Percentiles rank a stretch among this genome's conserved stretches.
Conservation (phyloP, 2,329 filamentous ascomycete genomes). For the Fusarium floridanum region DNA sequence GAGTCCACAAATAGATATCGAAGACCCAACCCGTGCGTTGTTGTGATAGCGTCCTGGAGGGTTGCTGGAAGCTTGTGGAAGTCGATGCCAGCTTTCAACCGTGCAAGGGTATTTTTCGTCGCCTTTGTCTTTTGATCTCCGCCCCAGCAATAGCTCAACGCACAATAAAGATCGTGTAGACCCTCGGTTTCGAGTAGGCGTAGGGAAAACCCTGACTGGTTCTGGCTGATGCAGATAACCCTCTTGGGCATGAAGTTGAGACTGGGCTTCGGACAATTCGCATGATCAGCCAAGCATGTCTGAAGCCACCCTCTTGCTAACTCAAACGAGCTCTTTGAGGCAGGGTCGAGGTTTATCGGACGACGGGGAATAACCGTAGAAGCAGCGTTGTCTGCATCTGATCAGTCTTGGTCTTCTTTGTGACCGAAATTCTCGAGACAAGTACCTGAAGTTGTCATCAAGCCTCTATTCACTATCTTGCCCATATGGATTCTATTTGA, state of each 20-base stretch:
- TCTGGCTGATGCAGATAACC: neutral
- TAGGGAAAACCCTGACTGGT: neutral
- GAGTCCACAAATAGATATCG: neutral
- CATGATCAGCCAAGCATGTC: neutral
- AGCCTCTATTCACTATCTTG: no score
- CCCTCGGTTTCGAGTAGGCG: neutral
- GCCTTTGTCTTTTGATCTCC: neutral
- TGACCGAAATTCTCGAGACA: neutral
- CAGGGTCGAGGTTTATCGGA: neutral
- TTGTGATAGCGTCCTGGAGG: neutral
- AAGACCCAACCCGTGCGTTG: neutral
- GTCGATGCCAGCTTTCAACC: neutral
- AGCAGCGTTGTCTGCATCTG: neutral
- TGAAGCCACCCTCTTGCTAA: neutral
- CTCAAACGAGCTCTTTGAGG: neutral
- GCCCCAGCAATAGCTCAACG: neutral
- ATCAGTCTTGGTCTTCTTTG: neutral
- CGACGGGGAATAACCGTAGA: rapidly evolving
- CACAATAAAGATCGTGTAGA: neutral
- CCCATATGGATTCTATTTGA: no score
- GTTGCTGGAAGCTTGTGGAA: neutral
- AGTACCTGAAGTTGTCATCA: neutral
- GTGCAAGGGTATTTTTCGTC: neutral
- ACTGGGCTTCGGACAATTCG: neutral
- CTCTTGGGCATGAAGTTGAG: neutral